Evolutionary conservation across 805 yeast genomes (phyloP).

Genomic region (Yarrowia phangngaensis): DNA sequence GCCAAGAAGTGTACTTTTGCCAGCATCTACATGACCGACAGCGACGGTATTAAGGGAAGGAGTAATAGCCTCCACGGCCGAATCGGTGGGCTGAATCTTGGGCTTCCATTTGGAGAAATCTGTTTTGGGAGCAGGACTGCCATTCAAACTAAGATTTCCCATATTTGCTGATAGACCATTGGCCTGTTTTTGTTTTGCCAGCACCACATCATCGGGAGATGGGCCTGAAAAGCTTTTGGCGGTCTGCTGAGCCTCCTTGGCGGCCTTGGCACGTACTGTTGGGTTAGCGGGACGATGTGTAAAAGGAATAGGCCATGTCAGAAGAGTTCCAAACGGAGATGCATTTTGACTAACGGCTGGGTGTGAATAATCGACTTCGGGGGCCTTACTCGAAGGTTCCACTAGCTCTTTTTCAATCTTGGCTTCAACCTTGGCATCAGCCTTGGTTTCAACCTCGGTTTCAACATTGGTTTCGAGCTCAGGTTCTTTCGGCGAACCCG

Average conservation of each 20-base stretch:
- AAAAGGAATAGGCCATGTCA: conserved; percentile 3
- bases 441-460: no score
- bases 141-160: conserved; percentile 1
- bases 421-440: no score
- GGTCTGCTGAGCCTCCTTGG: conserved; percentile 1
- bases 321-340: conserved; percentile 8
- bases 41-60: conserved; percentile 70
- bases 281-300: conserved; percentile 24
- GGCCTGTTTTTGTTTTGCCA: conserved; percentile 50
- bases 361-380: conserved; percentile 2
- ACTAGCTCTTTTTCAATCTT: no score
- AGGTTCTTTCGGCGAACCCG: no score
- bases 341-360: neutral
- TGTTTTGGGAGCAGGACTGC: neutral
- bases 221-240: conserved; percentile 49
- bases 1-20: conserved; percentile 78
- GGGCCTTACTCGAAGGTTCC: no score
- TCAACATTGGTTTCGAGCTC: no score
- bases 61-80: conserved; percentile 37
- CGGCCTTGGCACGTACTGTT: conserved; percentile 14
- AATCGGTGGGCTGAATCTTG: conserved; percentile 11
- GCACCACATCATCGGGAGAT: conserved; percentile 77
- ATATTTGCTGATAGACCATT: conserved; percentile 15
- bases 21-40: conserved; percentile 84
- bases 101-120: conserved; percentile 25